Evolutionary conservation across 176 grass and related monocot genomes (phyloP), one percentile per base, ranked within the genome.

Genomic region (Juncus inflexus): DNA sequence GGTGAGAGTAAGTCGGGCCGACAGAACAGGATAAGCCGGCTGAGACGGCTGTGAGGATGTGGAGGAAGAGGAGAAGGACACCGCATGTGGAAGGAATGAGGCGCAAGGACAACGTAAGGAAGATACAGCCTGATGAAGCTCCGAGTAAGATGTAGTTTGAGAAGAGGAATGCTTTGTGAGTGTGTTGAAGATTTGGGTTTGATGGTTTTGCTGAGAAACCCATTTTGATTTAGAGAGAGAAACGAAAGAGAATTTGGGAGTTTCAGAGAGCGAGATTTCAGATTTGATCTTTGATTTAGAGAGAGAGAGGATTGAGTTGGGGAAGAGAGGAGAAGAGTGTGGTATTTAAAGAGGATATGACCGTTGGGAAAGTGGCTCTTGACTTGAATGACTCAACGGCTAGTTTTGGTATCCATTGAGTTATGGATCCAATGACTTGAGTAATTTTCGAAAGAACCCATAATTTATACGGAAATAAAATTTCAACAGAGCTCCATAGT

Each of bases 71-170:
- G 50, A 90, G 86, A 63, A 95, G 86, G 71, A 90, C 77, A 42
- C 80, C 86, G 53, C 83, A 95, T 60, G 77, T 49, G 58, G 90
- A 90, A 0, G 80, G 86, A 7, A 79, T 9, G 42, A 95, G 90
- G 66, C 90, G 83, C 62, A 95, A 83, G 53, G 90, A 95, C 12
- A 95, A 70, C 45, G 90, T 86, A 12, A 95, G 90, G 78, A 95
- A 95, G 76, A 95, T 83, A 66, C 90, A 95, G 11, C 80, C 84
- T 40, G 82, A 89, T 15, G 85, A 81, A 1, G 85, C 90, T 0
- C 85, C 90, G 9, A 95, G 79, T n/a, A 95, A 78, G 68, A 61
- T 19, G 90, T 95, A 95, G 73, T 95, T 89, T 84, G 79, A 80
- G 54, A 86, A 52, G 37, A 89, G 69, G 59, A 95, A 95, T 40